A percentile compares a stretch with the other conserved stretches of the same genome.
Evolutionary conservation across 371 early-diverging fungal species (phyloP).

Genomic region (Mortierella sp.): DNA sequence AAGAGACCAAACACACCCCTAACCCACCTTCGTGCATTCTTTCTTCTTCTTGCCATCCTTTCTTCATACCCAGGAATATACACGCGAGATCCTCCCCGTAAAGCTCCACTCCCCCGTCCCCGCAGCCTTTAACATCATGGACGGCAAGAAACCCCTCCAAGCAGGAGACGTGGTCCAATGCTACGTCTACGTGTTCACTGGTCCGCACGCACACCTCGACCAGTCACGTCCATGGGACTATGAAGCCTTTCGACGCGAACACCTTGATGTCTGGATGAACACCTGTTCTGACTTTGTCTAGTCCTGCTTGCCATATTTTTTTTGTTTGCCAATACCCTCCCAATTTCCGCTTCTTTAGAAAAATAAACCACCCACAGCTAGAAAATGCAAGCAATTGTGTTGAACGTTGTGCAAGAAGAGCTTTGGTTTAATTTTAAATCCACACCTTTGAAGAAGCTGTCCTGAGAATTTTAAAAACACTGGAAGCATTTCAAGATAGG

Average conservation of each 20-base stretch:
- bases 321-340: not conserved
- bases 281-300: conserved; percentile 31
- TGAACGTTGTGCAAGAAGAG: not conserved
- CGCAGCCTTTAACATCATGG: conserved; percentile 26
- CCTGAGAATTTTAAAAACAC: conserved; percentile 21
- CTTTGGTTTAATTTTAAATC: not conserved
- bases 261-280: conserved; percentile 40
- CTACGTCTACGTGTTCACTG: conserved; percentile 50
- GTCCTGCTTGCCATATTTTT: not conserved
- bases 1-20: not conserved
- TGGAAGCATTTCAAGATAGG: conserved; percentile 53
- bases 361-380: not conserved
- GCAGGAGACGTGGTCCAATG: conserved; percentile 34
- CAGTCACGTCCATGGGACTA: conserved; percentile 37
- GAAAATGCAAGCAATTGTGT: not conserved
- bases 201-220: conserved; percentile 34
- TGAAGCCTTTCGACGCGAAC: conserved; percentile 37
- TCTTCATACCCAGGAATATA: conserved; percentile 39
- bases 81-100: conserved; percentile 33
- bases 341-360: not conserved
- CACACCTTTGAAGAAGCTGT: not conserved
- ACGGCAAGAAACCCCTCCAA: conserved; percentile 14
- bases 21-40: not conserved
- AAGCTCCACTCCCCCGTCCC: conserved; percentile 36
- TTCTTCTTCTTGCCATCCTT: not conserved